Conservation (phyloP, 306 rosid species). For the Gastrolobium bilobum region DNA sequence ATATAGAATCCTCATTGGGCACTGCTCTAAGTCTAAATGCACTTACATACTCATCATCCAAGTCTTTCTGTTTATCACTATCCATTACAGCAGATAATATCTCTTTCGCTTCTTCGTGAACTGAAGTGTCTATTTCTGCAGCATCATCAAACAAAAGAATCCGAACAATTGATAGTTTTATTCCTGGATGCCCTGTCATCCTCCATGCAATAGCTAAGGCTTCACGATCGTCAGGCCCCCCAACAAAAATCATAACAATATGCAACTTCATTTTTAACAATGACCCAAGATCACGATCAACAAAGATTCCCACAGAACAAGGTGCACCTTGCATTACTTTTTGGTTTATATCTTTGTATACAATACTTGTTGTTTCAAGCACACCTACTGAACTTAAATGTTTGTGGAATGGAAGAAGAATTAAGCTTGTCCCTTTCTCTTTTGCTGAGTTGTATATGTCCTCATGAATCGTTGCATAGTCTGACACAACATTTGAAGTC, state of each 20-base stretch:
- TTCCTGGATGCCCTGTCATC: constrained; percentile 56
- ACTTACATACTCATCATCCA: constrained; percentile 57
- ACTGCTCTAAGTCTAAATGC: constrained; percentile 47
- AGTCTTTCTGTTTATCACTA: constrained; percentile 42
- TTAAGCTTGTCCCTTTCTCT: constrained; percentile 43
- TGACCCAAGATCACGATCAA: constrained; percentile 45
- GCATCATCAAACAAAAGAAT: constrained; percentile 50
- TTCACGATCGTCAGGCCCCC: constrained; percentile 70
- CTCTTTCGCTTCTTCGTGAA: neutral
- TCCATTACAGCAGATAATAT: constrained; percentile 27
- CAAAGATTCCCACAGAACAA: constrained; percentile 55
- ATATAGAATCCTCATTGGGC: constrained; percentile 46
- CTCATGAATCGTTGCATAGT: constrained; percentile 53
- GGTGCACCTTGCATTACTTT: constrained; percentile 47
- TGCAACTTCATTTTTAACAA: neutral
- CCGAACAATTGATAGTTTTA: constrained; percentile 54
- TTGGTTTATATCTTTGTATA: constrained; percentile 43
- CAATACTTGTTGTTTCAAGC: constrained; percentile 25
- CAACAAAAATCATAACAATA: constrained; percentile 50
- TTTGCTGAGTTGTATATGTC: constrained; percentile 46
- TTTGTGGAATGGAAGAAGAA: constrained; percentile 56
- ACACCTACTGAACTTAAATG: constrained; percentile 17
- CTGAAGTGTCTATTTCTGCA: constrained; percentile 6
- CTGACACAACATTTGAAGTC: constrained; percentile 43
- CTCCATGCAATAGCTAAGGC: constrained; percentile 69